Evolutionary conservation across 768 basidiomycete genomes (phyloP).

Genomic region (Harrya chromipes): DNA sequence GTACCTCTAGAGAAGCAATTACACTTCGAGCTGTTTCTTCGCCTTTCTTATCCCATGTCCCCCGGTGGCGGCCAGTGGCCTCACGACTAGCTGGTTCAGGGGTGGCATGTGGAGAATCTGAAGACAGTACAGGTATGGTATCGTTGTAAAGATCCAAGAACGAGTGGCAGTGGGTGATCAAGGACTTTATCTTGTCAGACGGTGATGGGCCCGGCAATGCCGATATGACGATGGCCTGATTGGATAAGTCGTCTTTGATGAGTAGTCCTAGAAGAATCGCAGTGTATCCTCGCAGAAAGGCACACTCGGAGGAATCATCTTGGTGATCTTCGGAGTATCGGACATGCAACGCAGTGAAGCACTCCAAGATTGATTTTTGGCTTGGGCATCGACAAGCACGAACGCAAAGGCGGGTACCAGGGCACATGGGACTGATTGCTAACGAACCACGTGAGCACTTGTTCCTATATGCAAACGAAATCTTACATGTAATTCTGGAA

Average conservation of each 20-base stretch:
- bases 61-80: constrained; percentile 2
- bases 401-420: constrained; percentile 46
- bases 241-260: constrained; percentile 32
- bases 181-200: constrained; percentile 27
- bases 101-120: constrained; percentile 5
- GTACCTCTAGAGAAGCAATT: constrained; percentile 48
- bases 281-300: constrained; percentile 68
- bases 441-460: background rate
- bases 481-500: constrained; percentile 51
- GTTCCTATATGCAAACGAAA: background rate
- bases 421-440: constrained; percentile 56
- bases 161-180: constrained; percentile 37
- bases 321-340: constrained; percentile 29
- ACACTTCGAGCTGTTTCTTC: constrained; percentile 47
- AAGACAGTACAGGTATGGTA: constrained; percentile 27
- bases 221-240: constrained; percentile 33
- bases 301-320: constrained; percentile 35
- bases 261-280: constrained; percentile 68
- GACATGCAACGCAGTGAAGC: constrained; percentile 49
- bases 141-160: constrained; percentile 43
- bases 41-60: constrained; percentile 32
- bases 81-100: constrained; percentile 7
- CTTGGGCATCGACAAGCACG: constrained; percentile 51
- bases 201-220: constrained; percentile 34
- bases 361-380: constrained; percentile 44